phyloP scores from a whole-genome alignment of 345 rosid genomes.

The Ceriops decandra region DNA sequence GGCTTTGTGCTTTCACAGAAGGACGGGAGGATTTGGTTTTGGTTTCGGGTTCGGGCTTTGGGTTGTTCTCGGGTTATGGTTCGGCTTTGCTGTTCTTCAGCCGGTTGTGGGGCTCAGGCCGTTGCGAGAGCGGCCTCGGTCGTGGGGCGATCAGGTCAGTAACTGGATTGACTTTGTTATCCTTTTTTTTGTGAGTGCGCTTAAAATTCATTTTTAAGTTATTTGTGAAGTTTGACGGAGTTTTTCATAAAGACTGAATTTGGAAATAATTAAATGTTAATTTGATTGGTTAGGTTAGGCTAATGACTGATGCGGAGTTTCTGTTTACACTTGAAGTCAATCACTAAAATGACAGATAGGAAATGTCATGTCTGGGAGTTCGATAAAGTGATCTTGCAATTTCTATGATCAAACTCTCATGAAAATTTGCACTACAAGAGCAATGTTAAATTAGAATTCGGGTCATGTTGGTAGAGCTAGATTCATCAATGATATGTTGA shows the following conservation, averaged over 20 bases:
- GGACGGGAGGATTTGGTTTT: constrained; percentile 22
- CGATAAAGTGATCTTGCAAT: not conserved
- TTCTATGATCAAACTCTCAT: not conserved
- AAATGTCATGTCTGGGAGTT: not conserved
- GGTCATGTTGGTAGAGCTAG: not conserved
- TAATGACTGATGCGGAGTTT: no score
- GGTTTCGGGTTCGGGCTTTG: constrained; percentile 33
- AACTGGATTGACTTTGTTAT: not conserved
- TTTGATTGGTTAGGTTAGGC: constrained; percentile 15
- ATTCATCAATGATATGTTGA: not conserved
- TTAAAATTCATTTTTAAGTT: constrained; percentile 9
- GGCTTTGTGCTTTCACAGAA: constrained; percentile 19
- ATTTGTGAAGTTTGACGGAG: not conserved
- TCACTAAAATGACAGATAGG: not conserved
- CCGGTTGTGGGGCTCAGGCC: constrained; percentile 72
- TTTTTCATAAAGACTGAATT: not conserved
- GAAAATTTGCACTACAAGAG: not conserved
- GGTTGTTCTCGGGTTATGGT: constrained; percentile 49
- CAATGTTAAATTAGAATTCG: not conserved
- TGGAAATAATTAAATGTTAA: constrained; percentile 1
- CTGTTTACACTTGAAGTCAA: not conserved
- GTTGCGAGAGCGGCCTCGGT: constrained; percentile 68
- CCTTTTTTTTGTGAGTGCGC: not conserved
- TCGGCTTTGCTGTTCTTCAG: constrained; percentile 41
- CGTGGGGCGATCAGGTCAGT: constrained; percentile 98